A percentile compares a stretch with the other conserved stretches of the same genome.
These are phyloP conservation scores for Suillus hirtellus DNA, from an alignment of 768 basidiomycete genomes.

Conservation along the genomic window DNA sequence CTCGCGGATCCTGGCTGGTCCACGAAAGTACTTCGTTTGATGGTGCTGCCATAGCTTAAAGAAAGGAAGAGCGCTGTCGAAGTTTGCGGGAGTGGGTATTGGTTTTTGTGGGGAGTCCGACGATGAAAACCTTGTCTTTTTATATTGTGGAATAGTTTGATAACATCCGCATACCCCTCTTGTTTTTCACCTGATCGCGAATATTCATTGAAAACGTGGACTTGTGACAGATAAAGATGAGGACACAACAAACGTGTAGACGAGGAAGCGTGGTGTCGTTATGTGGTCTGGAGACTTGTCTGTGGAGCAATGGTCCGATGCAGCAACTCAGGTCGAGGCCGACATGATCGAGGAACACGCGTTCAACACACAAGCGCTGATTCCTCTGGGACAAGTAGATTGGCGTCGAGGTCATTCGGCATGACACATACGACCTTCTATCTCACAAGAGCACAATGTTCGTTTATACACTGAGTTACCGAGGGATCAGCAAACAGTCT, in stretches of 20 bases:
- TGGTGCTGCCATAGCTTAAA: slow-evolving; percentile 46
- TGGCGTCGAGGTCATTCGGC: slow-evolving; percentile 29
- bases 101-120: slow-evolving; percentile 22
- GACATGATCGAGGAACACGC: slow-evolving; percentile 72
- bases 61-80: slow-evolving; percentile 36
- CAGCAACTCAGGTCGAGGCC: slow-evolving; percentile 54
- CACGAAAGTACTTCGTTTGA: slow-evolving; percentile 77
- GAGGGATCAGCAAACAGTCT: slow-evolving; percentile 20
- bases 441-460: slow-evolving; percentile 23
- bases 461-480: slow-evolving; percentile 26
- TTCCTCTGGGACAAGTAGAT: slow-evolving; percentile 39
- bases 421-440: slow-evolving; percentile 31
- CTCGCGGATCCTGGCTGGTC: slow-evolving; percentile 85
- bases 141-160: slow-evolving; percentile 51
- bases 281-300: slow-evolving; percentile 54
- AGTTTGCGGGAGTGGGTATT: slow-evolving; percentile 33
- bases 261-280: slow-evolving; percentile 64
- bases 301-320: slow-evolving; percentile 72
- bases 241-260: slow-evolving; percentile 70
- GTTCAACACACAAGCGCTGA: slow-evolving; percentile 54
- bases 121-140: slow-evolving; percentile 37
- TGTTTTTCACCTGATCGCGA: slow-evolving; percentile 53
- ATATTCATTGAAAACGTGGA: slow-evolving; percentile 74
- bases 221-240: slow-evolving; percentile 72
- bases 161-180: slow-evolving; percentile 48